These are phyloP conservation scores for Peronospora tabacina DNA, from an alignment of 352 stramenopile genomes.

Conservation along the genomic window DNA sequence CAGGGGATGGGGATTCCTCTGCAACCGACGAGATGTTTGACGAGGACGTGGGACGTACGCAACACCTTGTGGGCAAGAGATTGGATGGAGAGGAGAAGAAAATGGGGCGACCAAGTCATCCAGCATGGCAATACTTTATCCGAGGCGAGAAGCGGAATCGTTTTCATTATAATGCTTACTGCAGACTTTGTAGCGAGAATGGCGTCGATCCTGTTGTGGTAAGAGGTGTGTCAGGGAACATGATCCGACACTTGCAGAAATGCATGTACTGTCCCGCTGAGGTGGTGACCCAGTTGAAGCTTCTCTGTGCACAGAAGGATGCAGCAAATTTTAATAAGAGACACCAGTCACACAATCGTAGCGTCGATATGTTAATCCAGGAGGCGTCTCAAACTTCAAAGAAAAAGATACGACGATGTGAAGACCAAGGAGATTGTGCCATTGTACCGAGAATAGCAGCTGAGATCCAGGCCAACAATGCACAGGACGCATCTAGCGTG, in stretches of 20 bases:
- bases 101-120: constrained; percentile 60
- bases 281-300: constrained; percentile 55
- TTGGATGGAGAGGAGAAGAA: constrained; percentile 51
- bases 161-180: constrained; percentile 79
- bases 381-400: constrained; percentile 18
- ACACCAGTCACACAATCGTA: constrained; percentile 37
- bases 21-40: constrained; percentile 13
- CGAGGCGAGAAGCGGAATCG: constrained; percentile 74
- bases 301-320: constrained; percentile 64
- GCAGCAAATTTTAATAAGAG: constrained; percentile 64
- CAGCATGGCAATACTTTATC: constrained; percentile 70
- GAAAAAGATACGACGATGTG: constrained; percentile 24
- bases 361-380: constrained; percentile 35
- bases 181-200: constrained; percentile 55
- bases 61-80: constrained; percentile 17
- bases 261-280: constrained; percentile 66
- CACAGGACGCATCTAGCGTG: constrained; percentile 12
- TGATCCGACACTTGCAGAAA: constrained; percentile 79
- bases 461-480: constrained; percentile 2
- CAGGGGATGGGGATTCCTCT: neutral
- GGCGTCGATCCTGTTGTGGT: constrained; percentile 39
- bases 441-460: constrained; percentile 1
- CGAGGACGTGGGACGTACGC: constrained; percentile 6
- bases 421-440: constrained; percentile 7
- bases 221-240: constrained; percentile 70